Percentiles rank a stretch among this genome's conserved stretches.
Conservation (phyloP, 2,329 filamentous ascomycete genomes). For the Talaromyces sp. region DNA sequence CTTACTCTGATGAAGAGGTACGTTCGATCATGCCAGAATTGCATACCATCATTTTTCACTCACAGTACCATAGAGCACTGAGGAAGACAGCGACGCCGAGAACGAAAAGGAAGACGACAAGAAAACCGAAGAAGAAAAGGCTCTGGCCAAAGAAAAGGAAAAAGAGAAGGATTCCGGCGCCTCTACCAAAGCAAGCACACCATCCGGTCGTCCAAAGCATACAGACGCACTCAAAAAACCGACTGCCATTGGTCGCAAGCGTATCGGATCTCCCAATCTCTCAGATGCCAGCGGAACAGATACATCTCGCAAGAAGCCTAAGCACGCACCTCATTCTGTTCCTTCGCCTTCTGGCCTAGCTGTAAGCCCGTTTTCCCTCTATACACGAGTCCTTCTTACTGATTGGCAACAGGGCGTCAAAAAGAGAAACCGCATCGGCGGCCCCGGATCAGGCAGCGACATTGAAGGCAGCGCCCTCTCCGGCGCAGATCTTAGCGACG, state of each 20-base stretch:
- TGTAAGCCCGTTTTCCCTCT: conserved; percentile 24
- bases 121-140: conserved; percentile 56
- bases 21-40: conserved; percentile 17
- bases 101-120: conserved; percentile 58
- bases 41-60: neutral
- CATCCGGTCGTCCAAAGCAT: conserved; percentile 56
- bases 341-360: conserved; percentile 58
- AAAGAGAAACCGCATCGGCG: conserved; percentile 43
- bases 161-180: conserved; percentile 52
- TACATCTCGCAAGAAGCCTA: conserved; percentile 73
- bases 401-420: conserved; percentile 48
- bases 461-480: conserved; percentile 52
- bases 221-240: conserved; percentile 50
- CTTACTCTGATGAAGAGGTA: conserved; percentile 54
- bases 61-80: conserved; percentile 48
- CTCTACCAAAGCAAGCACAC: conserved; percentile 67
- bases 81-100: conserved; percentile 61
- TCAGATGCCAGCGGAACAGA: conserved; percentile 93
- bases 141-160: conserved; percentile 42
- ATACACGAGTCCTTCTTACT: neutral
- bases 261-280: conserved; percentile 77
- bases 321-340: conserved; percentile 59
- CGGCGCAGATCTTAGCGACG: conserved; percentile 45
- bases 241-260: conserved; percentile 63
- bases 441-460: conserved; percentile 53